Conservation (phyloP, 306 rosid genomes). For the Quillaja saponaria region DNA sequence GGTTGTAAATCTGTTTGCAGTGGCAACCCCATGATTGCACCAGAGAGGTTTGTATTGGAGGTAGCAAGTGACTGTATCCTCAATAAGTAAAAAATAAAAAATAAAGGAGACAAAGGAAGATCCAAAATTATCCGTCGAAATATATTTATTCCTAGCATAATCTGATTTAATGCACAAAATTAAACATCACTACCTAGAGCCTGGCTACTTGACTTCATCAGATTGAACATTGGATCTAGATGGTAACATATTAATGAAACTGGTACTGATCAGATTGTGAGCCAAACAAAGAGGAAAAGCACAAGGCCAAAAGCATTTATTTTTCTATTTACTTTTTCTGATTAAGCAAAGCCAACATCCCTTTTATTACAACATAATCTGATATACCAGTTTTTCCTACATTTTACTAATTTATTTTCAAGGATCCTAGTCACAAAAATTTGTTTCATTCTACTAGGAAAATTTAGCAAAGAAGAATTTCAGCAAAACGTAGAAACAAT, state of each 20-base stretch:
- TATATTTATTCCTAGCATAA: slow-evolving; percentile 31
- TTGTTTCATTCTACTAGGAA: slow-evolving; percentile 1
- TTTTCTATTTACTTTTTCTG: too few species aligned
- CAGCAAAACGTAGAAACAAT: background rate
- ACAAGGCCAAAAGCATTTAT: background rate
- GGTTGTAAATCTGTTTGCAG: slow-evolving; percentile 52
- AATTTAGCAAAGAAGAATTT: background rate
- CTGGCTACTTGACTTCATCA: slow-evolving; percentile 64
- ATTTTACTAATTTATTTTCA: slow-evolving; percentile 10
- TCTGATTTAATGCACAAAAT: slow-evolving; percentile 69
- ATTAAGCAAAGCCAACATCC: background rate
- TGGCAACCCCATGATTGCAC: slow-evolving; percentile 56
- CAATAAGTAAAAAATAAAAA: too few species aligned
- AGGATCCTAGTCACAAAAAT: slow-evolving; percentile 23
- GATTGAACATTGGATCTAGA: slow-evolving; percentile 70
- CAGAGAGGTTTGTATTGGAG: slow-evolving; percentile 56
- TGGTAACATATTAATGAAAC: slow-evolving; percentile 21
- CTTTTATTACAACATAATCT: background rate
- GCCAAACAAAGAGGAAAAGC: slow-evolving; percentile 10
- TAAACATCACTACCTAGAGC: slow-evolving; percentile 63
- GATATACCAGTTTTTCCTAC: background rate
- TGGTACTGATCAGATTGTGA: slow-evolving; percentile 1
- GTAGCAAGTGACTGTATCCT: slow-evolving; percentile 54
- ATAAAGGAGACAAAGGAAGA: slow-evolving; percentile 12
- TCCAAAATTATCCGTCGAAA: slow-evolving; percentile 9